Evolutionary conservation across 1,139 yeast genomes (phyloP), one percentile per base, ranked within the genome.

Genomic region (Hyphopichia pseudoburtonii): DNA sequence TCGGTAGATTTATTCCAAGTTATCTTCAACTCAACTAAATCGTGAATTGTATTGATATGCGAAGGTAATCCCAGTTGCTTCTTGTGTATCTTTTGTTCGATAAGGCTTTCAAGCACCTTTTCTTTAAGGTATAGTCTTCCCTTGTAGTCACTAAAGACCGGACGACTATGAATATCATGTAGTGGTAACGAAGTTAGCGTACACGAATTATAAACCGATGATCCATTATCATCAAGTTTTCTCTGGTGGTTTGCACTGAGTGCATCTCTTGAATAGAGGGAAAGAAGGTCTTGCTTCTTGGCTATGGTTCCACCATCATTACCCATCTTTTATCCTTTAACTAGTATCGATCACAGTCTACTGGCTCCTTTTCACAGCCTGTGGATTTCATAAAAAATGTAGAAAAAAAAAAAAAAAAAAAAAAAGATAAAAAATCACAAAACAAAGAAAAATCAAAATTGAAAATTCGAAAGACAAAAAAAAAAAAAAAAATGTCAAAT

Each of bases 51-150:
- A 17, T 50, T 63, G 14, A 84, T 67, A 52, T 82, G 84, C 2
- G 46, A 39, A 47, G 12, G 3, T 26, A 12, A 6, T 45, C 46
- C 22, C 23, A n/a, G 5, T 12, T 24, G 22, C 5, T 5, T 23
- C 21, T 50, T 45, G 30, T 60, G 63, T n/a, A 52, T 36, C 18
- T 41, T 56, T 15, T 62, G 63, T 19, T 63, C 64, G 3, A 84
- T 55, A 14, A 86, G 54, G 54, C 73, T 70, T 49, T 82, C 84
- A 11, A 89, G 49, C 0, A 86, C 57, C 26, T 82, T 65, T 43
- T 84, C 89, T 47, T 86, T 86, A 46, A 81, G 76, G 56, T 77
- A 86, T n/a, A 89, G 51, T 25, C 67, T 57, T 0, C 97, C 97
- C 41, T 64, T 64, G 53, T 70, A 83, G 59, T 88, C 96, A 22